phyloP scores from a whole-genome alignment of 2,329 filamentous ascomycete genomes.

The Tolypocladium tropicale region DNA sequence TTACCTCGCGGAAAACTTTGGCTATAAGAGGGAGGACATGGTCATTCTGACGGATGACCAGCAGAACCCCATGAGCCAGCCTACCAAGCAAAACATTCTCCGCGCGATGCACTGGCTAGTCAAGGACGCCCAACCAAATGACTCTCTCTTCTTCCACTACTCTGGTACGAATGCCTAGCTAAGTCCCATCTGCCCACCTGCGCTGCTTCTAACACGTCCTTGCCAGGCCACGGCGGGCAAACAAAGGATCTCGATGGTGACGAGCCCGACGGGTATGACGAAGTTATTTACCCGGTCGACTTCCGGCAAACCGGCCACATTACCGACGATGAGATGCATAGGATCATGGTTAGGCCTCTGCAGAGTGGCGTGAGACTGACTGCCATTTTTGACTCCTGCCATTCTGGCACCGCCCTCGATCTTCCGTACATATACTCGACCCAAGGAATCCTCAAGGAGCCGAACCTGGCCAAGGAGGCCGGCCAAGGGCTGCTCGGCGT shows the following conservation, averaged over 20 bases:
- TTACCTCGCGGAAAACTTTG: conserved; percentile 81
- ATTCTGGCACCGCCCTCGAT: conserved; percentile 56
- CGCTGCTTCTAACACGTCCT: neutral
- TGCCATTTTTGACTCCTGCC: conserved; percentile 56
- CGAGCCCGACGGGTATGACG: conserved; percentile 72
- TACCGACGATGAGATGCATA: conserved; percentile 74
- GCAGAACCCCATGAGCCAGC: conserved; percentile 94
- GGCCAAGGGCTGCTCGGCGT: conserved; percentile 52
- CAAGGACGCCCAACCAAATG: conserved; percentile 84
- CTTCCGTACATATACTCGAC: conserved; percentile 61
- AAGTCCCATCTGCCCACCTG: neutral
- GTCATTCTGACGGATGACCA: conserved; percentile 93
- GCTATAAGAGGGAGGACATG: conserved; percentile 94
- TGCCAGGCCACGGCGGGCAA: conserved; percentile 65
- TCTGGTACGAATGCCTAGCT: conserved; percentile 51
- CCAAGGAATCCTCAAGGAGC: conserved; percentile 58
- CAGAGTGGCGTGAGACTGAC: conserved; percentile 47
- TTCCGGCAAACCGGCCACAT: conserved; percentile 73
- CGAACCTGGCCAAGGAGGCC: conserved; percentile 57
- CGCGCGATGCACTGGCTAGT: conserved; percentile 97
- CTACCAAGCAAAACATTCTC: conserved; percentile 89
- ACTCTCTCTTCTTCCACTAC: conserved; percentile 96
- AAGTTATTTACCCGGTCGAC: conserved; percentile 77
- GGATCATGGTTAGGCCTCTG: conserved; percentile 55
- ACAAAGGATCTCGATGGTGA: conserved; percentile 70